Conservation (phyloP, 2,329 filamentous ascomycete genomes). For the Fusarium sp. region DNA sequence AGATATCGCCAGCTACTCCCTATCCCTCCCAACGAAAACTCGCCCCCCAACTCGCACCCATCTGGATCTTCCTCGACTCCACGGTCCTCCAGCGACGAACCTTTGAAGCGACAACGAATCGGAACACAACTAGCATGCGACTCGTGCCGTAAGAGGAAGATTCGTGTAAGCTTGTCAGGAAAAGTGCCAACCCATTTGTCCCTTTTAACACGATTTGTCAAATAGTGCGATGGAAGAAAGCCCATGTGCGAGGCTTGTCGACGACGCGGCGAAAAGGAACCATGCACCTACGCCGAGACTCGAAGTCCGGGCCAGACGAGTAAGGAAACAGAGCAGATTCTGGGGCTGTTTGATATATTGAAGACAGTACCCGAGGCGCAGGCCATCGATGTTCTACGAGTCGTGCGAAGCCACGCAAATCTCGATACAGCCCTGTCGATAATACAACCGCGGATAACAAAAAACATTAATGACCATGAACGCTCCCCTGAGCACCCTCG, state of each 20-base stretch:
- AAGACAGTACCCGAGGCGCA: slow-evolving; percentile 10
- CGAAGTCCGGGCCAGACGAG: slow-evolving; percentile 1
- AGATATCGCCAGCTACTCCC: slow-evolving; percentile 26
- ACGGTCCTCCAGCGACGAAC: slow-evolving; percentile 5
- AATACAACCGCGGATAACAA: background rate
- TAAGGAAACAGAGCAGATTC: slow-evolving; percentile 19
- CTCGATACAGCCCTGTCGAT: slow-evolving; percentile 8
- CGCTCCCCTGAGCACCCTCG: background rate
- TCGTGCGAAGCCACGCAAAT: slow-evolving; percentile 13
- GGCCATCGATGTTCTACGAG: slow-evolving; percentile 21
- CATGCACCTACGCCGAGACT: slow-evolving; percentile 13
- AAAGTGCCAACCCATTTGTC: too few species aligned
- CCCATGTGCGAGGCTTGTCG: slow-evolving; percentile 14
- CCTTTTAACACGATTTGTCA: background rate
- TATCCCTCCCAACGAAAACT: background rate
- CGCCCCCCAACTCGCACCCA: background rate
- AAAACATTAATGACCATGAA: background rate
- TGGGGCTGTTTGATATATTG: slow-evolving; percentile 9
- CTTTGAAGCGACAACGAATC: slow-evolving; percentile 20
- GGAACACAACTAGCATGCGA: slow-evolving; percentile 17
- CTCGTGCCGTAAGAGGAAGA: slow-evolving; percentile 19
- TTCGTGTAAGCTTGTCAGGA: slow-evolving; percentile 4
- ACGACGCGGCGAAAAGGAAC: slow-evolving; percentile 8
- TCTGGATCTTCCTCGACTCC: slow-evolving; percentile 15
- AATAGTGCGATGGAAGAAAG: slow-evolving; percentile 7